Conservation (phyloP, 306 rosid genomes). For the Castanopsis chinensis region DNA sequence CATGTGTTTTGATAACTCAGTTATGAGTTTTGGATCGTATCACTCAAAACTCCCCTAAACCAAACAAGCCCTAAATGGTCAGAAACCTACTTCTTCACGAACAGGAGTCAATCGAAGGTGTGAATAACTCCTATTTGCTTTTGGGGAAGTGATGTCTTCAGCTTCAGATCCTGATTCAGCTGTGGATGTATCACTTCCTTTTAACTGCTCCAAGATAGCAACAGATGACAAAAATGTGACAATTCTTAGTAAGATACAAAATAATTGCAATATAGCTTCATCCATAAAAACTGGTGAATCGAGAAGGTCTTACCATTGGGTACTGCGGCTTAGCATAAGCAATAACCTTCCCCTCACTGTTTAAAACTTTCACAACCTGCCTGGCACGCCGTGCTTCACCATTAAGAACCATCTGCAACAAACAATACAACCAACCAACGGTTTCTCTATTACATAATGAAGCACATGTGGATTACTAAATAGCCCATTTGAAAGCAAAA, state of each 20-base stretch:
- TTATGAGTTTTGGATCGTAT: too few species aligned
- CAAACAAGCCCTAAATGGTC: too few species aligned
- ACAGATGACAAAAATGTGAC: not conserved
- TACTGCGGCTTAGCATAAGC: conserved; percentile 80
- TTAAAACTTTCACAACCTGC: conserved; percentile 85
- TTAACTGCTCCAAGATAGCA: conserved; percentile 51
- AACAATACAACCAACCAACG: conserved; percentile 22
- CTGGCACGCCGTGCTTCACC: conserved; percentile 79
- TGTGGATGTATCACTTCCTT: conserved; percentile 94
- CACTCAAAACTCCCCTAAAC: too few species aligned
- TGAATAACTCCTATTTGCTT: conserved; percentile 69
- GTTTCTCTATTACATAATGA: conserved; percentile 16
- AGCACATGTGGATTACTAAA: conserved; percentile 4
- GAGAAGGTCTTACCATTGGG: conserved; percentile 57
- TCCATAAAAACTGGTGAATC: not conserved
- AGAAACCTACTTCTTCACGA: conserved; percentile 83
- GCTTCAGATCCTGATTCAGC: conserved; percentile 99
- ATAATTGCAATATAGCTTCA: not conserved
- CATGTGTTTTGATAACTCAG: too few species aligned
- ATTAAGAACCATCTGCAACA: conserved; percentile 73
- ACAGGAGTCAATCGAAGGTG: conserved; percentile 96
- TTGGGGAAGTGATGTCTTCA: conserved; percentile 87
- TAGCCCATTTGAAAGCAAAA: not conserved
- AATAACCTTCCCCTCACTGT: conserved; percentile 88
- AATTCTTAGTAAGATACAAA: not conserved